phyloP scores from a whole-genome alignment of 257 asterid genomes.

The Mitragyna speciosa region DNA sequence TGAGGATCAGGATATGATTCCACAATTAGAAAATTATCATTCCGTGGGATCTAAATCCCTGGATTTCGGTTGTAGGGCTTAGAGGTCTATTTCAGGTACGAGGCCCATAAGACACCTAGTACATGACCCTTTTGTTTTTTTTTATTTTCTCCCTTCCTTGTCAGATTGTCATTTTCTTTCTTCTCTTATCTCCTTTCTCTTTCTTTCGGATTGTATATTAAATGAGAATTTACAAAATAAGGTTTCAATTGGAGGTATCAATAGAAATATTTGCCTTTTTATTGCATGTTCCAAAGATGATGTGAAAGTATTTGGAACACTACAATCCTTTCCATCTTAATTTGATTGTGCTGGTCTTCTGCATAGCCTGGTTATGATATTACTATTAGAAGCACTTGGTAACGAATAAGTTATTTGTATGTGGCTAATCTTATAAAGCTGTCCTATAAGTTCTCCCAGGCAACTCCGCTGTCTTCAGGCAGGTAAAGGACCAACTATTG shows the following conservation, averaged over 20 bases:
- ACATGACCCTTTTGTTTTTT: neutral
- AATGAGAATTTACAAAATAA: neutral
- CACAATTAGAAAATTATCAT: constrained; percentile 21
- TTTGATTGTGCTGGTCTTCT: neutral
- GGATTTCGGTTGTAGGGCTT: constrained; percentile 25
- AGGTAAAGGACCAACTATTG: too few relatives aligned
- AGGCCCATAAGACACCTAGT: neutral
- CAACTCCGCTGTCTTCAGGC: neutral
- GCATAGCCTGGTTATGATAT: neutral
- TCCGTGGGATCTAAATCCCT: constrained; percentile 31
- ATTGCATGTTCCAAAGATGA: neutral
- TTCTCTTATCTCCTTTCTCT: neutral
- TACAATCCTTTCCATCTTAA: neutral
- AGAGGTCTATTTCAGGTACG: constrained; percentile 51
- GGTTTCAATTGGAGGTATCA: neutral
- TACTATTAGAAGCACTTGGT: neutral
- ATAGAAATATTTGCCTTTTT: neutral
- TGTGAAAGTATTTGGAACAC: neutral
- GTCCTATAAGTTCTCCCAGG: neutral
- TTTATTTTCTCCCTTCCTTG: neutral
- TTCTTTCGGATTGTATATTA: neutral
- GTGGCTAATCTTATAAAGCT: neutral
- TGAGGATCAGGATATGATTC: constrained; percentile 29
- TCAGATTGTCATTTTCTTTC: neutral
- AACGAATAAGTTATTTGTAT: constrained; percentile 8